phyloP scores from a whole-genome alignment of 2,329 filamentous ascomycete species.

The Juglanconis juglandina region DNA sequence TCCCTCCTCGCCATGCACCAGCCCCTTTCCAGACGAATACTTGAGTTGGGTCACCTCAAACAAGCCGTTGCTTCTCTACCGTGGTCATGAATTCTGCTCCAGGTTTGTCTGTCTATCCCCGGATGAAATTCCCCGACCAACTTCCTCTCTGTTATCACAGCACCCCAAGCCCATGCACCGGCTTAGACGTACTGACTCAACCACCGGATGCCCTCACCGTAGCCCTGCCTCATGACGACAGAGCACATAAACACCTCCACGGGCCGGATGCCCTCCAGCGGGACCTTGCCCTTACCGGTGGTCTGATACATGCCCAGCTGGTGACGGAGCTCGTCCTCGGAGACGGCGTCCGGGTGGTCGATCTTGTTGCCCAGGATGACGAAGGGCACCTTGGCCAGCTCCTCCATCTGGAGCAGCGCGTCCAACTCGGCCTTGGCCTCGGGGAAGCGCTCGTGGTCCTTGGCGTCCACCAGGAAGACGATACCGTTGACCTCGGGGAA shows the following conservation, averaged over 20 bases:
- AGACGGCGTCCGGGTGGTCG: conserved; percentile 92
- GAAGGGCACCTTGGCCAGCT: conserved; percentile 92
- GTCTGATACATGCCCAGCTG: conserved; percentile 94
- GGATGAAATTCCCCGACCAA: not conserved
- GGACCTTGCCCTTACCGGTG: conserved; percentile 92
- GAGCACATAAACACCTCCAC: conserved; percentile 99
- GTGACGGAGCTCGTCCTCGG: conserved; percentile 90
- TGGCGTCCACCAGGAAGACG: conserved; percentile 96
- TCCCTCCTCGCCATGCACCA: not conserved
- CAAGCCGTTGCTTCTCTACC: not conserved
- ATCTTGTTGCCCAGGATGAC: conserved; percentile 99
- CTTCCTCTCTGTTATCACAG: not conserved
- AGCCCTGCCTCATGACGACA: conserved; percentile 96
- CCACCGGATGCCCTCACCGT: conserved; percentile 89
- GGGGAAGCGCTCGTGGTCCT: conserved; percentile 89
- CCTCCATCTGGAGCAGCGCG: conserved; percentile 92
- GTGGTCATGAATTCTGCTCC: conserved; percentile 1
- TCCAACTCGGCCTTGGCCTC: conserved; percentile 98
- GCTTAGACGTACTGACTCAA: conserved; percentile 83
- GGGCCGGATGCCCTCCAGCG: conserved; percentile 80
- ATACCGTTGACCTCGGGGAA: conserved; percentile 96
- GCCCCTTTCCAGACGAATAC: not conserved
- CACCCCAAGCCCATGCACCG: too few relatives aligned
- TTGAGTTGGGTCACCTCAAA: too few relatives aligned
- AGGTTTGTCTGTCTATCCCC: conserved; percentile 2